phyloP scores from a whole-genome alignment of 2,329 filamentous ascomycete genomes.

The Stenocarpella maydis region DNA sequence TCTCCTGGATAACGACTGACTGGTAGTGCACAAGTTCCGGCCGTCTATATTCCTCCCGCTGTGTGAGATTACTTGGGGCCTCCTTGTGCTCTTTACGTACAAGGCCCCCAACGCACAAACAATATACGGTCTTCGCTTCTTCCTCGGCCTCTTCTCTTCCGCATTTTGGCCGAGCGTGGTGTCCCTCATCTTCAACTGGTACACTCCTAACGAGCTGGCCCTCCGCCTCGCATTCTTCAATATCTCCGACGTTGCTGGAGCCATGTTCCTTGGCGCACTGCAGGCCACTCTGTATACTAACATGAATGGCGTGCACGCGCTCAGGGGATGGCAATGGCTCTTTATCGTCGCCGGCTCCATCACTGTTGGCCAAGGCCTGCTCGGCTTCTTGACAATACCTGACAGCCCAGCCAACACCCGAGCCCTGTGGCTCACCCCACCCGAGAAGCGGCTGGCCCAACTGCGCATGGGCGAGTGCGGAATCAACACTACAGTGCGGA shows the following conservation, averaged over 20 bases:
- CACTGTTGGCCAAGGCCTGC: conserved; percentile 38
- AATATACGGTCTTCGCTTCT: conserved; percentile 48
- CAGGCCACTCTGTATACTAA: conserved; percentile 57
- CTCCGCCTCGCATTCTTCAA: conserved; percentile 54
- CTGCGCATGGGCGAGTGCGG: conserved; percentile 35
- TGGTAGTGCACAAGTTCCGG: conserved; percentile 20
- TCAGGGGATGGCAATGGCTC: conserved; percentile 61
- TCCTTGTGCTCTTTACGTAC: conserved; percentile 39
- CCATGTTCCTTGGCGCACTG: conserved; percentile 79
- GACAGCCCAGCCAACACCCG: conserved; percentile 40
- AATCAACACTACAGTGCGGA: conserved; percentile 36
- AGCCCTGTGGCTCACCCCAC: conserved; percentile 37
- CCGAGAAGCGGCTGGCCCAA: conserved; percentile 36
- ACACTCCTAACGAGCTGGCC: conserved; percentile 53
- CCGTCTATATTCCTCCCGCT: conserved; percentile 40
- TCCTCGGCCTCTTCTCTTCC: conserved; percentile 46
- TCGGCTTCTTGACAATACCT: conserved; percentile 50
- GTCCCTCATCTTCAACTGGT: conserved; percentile 57
- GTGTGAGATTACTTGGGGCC: conserved; percentile 50
- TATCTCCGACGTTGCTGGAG: conserved; percentile 53
- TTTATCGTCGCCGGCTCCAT: conserved; percentile 57
- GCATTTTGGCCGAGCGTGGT: conserved; percentile 46
- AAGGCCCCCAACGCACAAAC: conserved; percentile 43
- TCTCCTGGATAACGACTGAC: no score
- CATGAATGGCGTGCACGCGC: conserved; percentile 52